Base-by-base conservation (phyloP, 2,329 filamentous ascomycete genomes). In the Penicillium brasilianum region DNA sequence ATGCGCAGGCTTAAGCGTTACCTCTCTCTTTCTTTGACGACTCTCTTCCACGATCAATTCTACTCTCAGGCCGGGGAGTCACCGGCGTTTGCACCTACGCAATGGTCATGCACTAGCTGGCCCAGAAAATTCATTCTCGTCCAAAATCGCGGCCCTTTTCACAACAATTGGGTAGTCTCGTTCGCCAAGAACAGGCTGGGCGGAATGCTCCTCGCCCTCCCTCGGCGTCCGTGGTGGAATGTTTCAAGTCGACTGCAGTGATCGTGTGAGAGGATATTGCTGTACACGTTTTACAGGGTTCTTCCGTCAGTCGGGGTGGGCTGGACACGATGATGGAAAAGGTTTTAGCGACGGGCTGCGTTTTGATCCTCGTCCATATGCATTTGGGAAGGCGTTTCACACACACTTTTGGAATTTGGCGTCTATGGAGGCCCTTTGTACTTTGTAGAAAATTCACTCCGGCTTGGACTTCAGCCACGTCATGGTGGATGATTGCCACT, bases 1-100 rank as follows among this genome's bases (percentile, higher is more conserved):
- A 69, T 59, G 66, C 70, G 49, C 68, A 69, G 28, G 62, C 67
- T 55, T 72, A 72, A 60, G 49, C 18, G 46, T 14, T n/a, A 20
- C 37, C 16, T 37, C 50, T 16, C 32, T 55, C 43, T 57, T 37
- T 34, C n/a, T 51, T 56, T 39, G 18, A 25, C 43, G 37, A 57
- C 41, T 8, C 14, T 44, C 34, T 32, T 25, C n/a, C 41, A 46
- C 51, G 34, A 50, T 58, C 55, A 34, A 50, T 46, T 20, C 22
- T 52, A 25, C 22, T 52, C n/a, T 37, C 14, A 20, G 10, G n/a
- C 39, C 25, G 13, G 20, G 22, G 18, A 30, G 16, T 41, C 34
- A n/a, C 25, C 25, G 37, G 32, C 30, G 8, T 25, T 44, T 18
- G 25, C 32, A 10, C 8, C 34, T 46, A 13, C 14, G 28, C 53